Evolutionary conservation across 148 eudicot genomes (phyloP).

Genomic region (Vaccinium darrowii): DNA sequence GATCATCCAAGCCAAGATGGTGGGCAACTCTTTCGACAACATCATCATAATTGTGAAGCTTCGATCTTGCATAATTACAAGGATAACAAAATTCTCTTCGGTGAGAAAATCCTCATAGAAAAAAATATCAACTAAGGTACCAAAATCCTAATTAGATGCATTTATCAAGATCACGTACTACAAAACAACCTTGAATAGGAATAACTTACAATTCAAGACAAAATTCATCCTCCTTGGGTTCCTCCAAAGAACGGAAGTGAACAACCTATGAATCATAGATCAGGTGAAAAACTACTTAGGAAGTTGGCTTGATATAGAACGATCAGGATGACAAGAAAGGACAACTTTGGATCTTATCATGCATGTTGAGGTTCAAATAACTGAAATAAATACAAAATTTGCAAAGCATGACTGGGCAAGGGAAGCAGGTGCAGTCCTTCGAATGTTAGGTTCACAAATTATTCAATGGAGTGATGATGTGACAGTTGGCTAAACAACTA

Average conservation of each 20-base stretch:
- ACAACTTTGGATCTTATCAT: background rate
- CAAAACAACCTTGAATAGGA: background rate
- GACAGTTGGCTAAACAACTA: background rate
- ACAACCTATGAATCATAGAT: slow-evolving; percentile 50
- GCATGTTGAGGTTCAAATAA: background rate
- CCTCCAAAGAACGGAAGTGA: slow-evolving; percentile 73
- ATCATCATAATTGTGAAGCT: slow-evolving; percentile 76
- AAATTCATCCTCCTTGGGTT: slow-evolving; percentile 91
- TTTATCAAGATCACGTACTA: background rate
- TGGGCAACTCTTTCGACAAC: slow-evolving; percentile 85
- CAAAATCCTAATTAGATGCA: background rate
- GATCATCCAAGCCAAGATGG: slow-evolving; percentile 74
- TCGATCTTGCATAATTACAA: slow-evolving; percentile 49
- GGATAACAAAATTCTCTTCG: background rate
- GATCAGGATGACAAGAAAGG: background rate
- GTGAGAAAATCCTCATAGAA: background rate
- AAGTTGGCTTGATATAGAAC: background rate
- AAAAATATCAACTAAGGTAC: background rate
- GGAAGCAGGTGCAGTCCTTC: background rate
- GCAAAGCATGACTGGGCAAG: background rate
- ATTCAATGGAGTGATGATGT: background rate
- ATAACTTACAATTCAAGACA: slow-evolving; percentile 78
- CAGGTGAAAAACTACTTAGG: background rate
- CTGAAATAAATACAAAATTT: background rate
- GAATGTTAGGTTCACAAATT: background rate